phyloP scores from a whole-genome alignment of 805 yeast species.

The Hanseniaspora hatyaiensis region DNA sequence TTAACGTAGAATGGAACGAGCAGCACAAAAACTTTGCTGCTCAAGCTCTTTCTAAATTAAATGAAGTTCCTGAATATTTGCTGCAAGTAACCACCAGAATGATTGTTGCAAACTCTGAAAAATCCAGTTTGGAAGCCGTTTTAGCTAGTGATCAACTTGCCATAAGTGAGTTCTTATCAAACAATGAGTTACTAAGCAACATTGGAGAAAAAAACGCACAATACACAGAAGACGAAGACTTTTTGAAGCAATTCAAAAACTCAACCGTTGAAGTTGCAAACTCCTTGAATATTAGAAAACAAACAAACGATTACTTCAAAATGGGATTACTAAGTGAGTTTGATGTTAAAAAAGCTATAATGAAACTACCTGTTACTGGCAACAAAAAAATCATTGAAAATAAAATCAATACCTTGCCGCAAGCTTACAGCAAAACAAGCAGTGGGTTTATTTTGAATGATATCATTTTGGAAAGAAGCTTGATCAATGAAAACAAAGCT shows the following conservation, averaged over 20 bases:
- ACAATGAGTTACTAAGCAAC: conserved; percentile 54
- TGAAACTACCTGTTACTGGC: neutral
- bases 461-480: conserved; percentile 4
- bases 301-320: neutral
- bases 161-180: conserved; percentile 29
- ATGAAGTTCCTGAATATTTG: conserved; percentile 65
- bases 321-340: neutral
- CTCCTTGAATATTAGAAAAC: too few relatives aligned
- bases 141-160: conserved; percentile 63
- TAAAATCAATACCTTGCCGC: neutral
- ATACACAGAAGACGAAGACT: conserved; percentile 14
- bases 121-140: conserved; percentile 61
- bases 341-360: neutral
- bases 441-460: neutral
- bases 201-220: conserved; percentile 40
- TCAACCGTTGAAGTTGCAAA: neutral
- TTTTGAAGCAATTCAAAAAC: conserved; percentile 43
- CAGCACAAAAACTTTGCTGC: conserved; percentile 58
- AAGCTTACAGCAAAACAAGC: neutral
- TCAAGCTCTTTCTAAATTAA: conserved; percentile 43
- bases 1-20: conserved; percentile 36
- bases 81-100: conserved; percentile 60
- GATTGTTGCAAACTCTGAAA: conserved; percentile 47
- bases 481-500: neutral
- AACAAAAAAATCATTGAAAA: neutral